phyloP scores from a whole-genome alignment of 176 grass and related monocot species.

The Chloris gayana region DNA sequence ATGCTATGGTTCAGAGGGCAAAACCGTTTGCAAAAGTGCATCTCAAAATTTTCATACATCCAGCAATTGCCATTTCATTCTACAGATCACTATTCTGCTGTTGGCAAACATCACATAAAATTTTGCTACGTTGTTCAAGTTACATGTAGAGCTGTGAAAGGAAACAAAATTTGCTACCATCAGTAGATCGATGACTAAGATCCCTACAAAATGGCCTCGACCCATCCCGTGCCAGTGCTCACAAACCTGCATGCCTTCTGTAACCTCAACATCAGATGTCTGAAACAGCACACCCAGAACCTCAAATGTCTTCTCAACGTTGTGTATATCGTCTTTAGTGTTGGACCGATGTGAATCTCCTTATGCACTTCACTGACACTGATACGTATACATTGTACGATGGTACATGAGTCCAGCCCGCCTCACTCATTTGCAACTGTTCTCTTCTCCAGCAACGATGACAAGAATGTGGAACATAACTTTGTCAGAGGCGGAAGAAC shows the following conservation, averaged over 20 bases:
- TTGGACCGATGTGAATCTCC: not conserved
- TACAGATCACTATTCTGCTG: not conserved
- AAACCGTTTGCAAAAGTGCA: not conserved
- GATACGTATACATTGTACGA: not conserved
- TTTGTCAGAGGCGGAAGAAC: slow-evolving; percentile 81
- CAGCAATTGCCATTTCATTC: not conserved
- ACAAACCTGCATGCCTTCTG: not conserved
- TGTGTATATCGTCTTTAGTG: not conserved
- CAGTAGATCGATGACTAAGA: not conserved
- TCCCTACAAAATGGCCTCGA: slow-evolving; percentile 21
- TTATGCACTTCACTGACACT: not conserved
- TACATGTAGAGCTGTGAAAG: slow-evolving; percentile 4
- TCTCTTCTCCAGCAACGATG: slow-evolving; percentile 81
- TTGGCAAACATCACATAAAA: not conserved
- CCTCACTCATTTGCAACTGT: slow-evolving; percentile 46
- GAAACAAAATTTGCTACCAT: slow-evolving; percentile 39
- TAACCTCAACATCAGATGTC: not conserved
- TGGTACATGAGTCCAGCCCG: not conserved
- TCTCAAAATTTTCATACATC: not conserved
- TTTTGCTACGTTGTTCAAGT: not conserved
- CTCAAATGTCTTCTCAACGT: not conserved
- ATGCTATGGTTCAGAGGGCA: not conserved
- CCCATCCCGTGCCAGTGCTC: not conserved
- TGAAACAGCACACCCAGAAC: not conserved
- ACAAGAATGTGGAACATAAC: slow-evolving; percentile 72